These are phyloP conservation scores for Hansenula sp. DNA, from an alignment of 1,139 yeast genomes.

Conservation along the genomic window DNA sequence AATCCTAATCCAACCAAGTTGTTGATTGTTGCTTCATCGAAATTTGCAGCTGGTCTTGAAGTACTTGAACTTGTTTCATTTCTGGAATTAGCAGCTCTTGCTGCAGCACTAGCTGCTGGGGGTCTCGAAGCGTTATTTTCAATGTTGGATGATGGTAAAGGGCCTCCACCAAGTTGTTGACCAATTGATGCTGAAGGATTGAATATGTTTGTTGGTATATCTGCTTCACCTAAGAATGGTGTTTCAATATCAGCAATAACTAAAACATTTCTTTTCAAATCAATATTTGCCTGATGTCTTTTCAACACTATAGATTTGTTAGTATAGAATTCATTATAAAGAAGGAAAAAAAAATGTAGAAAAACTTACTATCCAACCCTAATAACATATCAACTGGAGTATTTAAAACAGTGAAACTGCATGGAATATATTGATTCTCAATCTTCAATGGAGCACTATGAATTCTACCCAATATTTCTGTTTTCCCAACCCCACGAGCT, in stretches of 20 bases:
- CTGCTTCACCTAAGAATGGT: constrained; percentile 68
- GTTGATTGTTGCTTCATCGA: constrained; percentile 42
- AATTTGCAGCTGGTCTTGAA: constrained; percentile 18
- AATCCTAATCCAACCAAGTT: constrained; percentile 68
- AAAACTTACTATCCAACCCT: constrained; percentile 32
- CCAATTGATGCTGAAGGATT: constrained; percentile 7
- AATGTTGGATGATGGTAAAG: constrained; percentile 2
- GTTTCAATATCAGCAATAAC: constrained; percentile 70
- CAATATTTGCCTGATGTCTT: constrained; percentile 81
- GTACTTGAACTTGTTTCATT: constrained; percentile 3
- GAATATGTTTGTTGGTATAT: constrained; percentile 45
- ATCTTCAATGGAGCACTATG: constrained; percentile 86
- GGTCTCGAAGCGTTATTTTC: constrained; percentile 1
- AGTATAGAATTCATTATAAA: not conserved
- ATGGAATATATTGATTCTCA: constrained; percentile 64
- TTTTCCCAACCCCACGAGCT: constrained; percentile 88
- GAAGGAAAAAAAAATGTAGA: not conserved
- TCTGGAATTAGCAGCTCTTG: constrained; percentile 2
- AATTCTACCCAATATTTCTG: constrained; percentile 74
- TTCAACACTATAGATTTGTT: constrained; percentile 46
- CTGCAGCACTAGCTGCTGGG: constrained; percentile 8
- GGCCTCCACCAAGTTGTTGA: constrained; percentile 5
- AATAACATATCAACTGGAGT: constrained; percentile 62
- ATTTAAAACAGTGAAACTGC: constrained; percentile 80
- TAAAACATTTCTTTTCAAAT: constrained; percentile 63